Evolutionary conservation across 345 rosid species (phyloP).

Genomic region (Eucalyptus cloeziana): DNA sequence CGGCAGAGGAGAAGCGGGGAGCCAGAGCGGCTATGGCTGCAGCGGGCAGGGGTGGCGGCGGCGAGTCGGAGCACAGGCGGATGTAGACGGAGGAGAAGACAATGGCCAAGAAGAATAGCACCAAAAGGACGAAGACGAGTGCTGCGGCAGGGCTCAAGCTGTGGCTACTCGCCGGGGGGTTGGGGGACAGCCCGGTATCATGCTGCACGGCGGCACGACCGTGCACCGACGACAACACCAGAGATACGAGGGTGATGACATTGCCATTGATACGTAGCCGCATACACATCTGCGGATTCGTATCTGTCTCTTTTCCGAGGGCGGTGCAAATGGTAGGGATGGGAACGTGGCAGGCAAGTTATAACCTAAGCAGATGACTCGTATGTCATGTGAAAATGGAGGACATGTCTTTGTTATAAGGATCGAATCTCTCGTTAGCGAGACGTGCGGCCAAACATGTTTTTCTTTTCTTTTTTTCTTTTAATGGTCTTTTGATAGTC

Average conservation of each 20-base stretch:
- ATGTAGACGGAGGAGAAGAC: background rate
- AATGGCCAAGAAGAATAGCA: background rate
- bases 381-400: background rate
- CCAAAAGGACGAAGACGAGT: background rate
- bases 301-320: background rate
- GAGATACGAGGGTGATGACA: background rate
- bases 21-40: background rate
- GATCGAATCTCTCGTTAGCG: background rate
- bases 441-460: background rate
- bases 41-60: background rate
- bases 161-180: background rate
- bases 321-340: background rate
- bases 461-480: background rate
- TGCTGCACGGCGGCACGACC: background rate
- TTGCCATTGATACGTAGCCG: background rate
- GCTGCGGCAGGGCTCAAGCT: background rate
- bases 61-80: background rate
- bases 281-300: background rate
- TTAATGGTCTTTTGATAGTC: background rate
- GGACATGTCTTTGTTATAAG: background rate
- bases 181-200: background rate
- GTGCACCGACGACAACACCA: background rate
- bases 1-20: background rate
- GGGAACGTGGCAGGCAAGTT: background rate
- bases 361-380: background rate